Base-by-base conservation (phyloP, 495 filamentous ascomycete species). In the Bacidia gigantensis region DNA sequence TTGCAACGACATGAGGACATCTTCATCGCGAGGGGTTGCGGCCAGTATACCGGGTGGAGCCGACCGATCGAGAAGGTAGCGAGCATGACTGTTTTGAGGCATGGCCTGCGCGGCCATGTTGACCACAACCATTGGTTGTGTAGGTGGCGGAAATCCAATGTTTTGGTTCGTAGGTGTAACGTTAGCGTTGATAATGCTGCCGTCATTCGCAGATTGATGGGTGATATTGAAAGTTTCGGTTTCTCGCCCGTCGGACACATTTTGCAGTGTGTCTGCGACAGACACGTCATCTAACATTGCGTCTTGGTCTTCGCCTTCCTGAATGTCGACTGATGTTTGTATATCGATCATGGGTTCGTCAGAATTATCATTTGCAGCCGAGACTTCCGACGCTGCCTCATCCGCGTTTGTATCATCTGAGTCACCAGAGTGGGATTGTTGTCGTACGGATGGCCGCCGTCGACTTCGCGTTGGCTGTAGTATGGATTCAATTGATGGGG, bases 1-100 rank as follows among this genome's bases (percentile, higher is more conserved):
- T 67, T 98, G 92, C n/a, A 98, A 75, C 0, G 92, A 95, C 89
- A 96, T 94, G 56, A 98, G 69, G 14, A 98, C 92, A 61, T 98
- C 92, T 62, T 98, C 92, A 57, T 97, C 92, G 35, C 92, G 79
- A 18, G 92, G 92, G 82, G 95, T 93, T 21, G 87, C 82, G 24
- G 87, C 84, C 32, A 93, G 62, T 51, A 89, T 79, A 52, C 82
- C 79, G 0, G 78, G 69, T 22, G 77, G 74, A 21, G 83, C 69
- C 14, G 78, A 77, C 43, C 79, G 78, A 53, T 95, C 86, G 25
- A 84, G 74, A 29, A 86, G 73, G 64, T 89, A 87, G 32, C 86
- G 78, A 22, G 87, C 80, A 56, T 82, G 82, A 52, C 80, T 72
- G 55, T 74, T 85, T 41, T 63, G 67, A 24, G 83, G 76, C 57